Conservation (phyloP, 2,329 filamentous ascomycete genomes). For the Alternaria hordeiaustralica region DNA sequence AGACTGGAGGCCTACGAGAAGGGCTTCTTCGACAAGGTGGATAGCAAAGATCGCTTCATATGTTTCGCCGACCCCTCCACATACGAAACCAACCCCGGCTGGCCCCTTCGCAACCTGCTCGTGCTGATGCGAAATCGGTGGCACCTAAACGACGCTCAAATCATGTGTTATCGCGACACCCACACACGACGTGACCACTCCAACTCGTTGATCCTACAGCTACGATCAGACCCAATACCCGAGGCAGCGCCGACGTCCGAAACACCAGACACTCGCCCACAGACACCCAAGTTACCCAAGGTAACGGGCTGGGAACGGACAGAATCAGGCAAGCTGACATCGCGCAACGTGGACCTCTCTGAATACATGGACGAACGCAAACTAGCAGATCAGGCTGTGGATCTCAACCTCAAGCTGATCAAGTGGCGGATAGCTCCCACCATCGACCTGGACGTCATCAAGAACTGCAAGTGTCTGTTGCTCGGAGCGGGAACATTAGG, state of each 20-base stretch:
- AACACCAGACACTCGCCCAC: conserved; percentile 26
- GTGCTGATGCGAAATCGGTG: conserved; percentile 84
- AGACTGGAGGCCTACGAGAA: conserved; percentile 79
- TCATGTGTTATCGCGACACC: conserved; percentile 89
- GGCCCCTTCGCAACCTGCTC: conserved; percentile 89
- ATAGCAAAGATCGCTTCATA: conserved; percentile 78
- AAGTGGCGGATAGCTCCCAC: conserved; percentile 96
- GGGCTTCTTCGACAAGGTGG: conserved; percentile 80
- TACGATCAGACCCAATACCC: conserved; percentile 31
- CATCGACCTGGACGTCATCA: conserved; percentile 86
- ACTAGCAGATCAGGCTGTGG: conserved; percentile 91
- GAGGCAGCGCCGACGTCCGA: conserved; percentile 16
- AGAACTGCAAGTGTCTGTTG: conserved; percentile 85
- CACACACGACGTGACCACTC: conserved; percentile 79
- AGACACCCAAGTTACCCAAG: conserved; percentile 72
- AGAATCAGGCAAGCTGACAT: conserved; percentile 75
- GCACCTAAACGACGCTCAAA: conserved; percentile 75
- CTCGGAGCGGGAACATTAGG: conserved; percentile 93
- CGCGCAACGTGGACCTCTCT: conserved; percentile 80
- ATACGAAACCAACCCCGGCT: conserved; percentile 84
- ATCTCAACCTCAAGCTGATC: conserved; percentile 96
- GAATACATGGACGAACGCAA: conserved; percentile 92
- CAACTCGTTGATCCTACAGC: conserved; percentile 75
- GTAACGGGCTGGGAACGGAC: conserved; percentile 96
- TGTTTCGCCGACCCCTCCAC: conserved; percentile 93